Evolutionary conservation across 108 stramenopile genomes (phyloP).

Genomic region (Conticribra weissflogii): DNA sequence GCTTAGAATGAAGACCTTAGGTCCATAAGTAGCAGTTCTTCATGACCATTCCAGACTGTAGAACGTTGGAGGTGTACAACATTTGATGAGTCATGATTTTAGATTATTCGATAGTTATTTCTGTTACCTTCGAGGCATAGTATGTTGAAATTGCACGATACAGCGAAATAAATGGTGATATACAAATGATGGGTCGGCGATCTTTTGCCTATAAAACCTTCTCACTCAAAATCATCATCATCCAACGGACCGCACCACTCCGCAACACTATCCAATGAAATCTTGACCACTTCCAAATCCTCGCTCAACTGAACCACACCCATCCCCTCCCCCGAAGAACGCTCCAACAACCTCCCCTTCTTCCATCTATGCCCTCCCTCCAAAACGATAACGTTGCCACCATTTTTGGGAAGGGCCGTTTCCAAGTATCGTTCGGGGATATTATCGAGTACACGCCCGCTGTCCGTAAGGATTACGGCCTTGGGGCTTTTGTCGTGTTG

Average conservation of each 20-base stretch:
- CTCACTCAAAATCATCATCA: constrained; percentile 42
- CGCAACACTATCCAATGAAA: constrained; percentile 84
- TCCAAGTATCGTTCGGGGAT: constrained; percentile 86
- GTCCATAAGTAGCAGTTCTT: too few relatives aligned
- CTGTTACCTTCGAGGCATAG: too few relatives aligned
- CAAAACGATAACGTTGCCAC: constrained; percentile 79
- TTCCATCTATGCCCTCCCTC: constrained; percentile 51
- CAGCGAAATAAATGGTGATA: too few relatives aligned
- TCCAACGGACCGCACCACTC: constrained; percentile 87
- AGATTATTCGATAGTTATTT: too few relatives aligned
- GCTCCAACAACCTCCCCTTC: constrained; percentile 81
- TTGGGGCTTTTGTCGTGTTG: constrained; percentile 31
- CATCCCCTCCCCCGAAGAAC: constrained; percentile 54
- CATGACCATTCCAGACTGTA: too few relatives aligned
- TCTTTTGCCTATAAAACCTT: too few relatives aligned
- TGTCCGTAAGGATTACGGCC: constrained; percentile 71
- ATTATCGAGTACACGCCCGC: constrained; percentile 66
- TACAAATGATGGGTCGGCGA: too few relatives aligned
- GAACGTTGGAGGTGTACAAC: too few relatives aligned
- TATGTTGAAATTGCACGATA: too few relatives aligned
- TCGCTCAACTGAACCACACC: constrained; percentile 79
- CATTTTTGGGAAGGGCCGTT: constrained; percentile 82
- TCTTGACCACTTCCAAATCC: constrained; percentile 74
- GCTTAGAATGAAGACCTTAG: too few relatives aligned
- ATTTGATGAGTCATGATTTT: too few relatives aligned